These are phyloP conservation scores for Trematosphaeria pertusa DNA, from an alignment of 2,329 filamentous ascomycete species.

Conservation along the genomic window DNA sequence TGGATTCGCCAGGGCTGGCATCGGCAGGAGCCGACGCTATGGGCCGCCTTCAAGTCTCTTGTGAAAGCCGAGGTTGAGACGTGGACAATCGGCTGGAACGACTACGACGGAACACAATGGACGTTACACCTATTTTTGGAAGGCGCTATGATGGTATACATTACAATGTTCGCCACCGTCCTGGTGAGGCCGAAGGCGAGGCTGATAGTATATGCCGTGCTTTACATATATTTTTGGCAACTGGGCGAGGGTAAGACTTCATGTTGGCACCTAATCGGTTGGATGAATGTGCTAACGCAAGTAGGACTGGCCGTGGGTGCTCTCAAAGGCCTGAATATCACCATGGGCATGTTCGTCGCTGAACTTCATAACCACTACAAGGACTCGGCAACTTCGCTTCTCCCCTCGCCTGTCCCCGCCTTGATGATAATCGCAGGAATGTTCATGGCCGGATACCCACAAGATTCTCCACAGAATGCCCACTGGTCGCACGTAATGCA, in stretches of 20 bases:
- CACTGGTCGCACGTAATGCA: conserved; percentile 61
- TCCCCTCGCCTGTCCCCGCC: conserved; percentile 58
- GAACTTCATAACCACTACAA: conserved; percentile 63
- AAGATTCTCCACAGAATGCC: conserved; percentile 61
- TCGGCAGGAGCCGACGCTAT: conserved; percentile 42
- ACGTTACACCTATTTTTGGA: conserved; percentile 52
- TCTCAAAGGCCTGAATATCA: conserved; percentile 62
- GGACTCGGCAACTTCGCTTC: conserved; percentile 57
- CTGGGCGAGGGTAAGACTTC: conserved; percentile 38
- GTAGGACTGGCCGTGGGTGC: conserved; percentile 42
- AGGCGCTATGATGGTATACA: conserved; percentile 52
- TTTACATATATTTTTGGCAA: conserved; percentile 52
- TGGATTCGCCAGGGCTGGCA: conserved; percentile 59
- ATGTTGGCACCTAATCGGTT: neutral
- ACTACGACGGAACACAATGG: conserved; percentile 54
- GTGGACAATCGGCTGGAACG: conserved; percentile 50
- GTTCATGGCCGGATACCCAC: conserved; percentile 66
- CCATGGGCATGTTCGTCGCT: conserved; percentile 67
- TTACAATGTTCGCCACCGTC: conserved; percentile 51
- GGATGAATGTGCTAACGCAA: conserved; percentile 34
- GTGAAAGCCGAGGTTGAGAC: conserved; percentile 40
- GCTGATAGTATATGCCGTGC: conserved; percentile 41
- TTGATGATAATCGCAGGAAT: conserved; percentile 61
- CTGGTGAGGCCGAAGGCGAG: conserved; percentile 47
- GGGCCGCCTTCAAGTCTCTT: conserved; percentile 39